Evolutionary conservation across 2,329 filamentous ascomycete genomes (phyloP).

Genomic region (Colletotrichum kahawae): DNA sequence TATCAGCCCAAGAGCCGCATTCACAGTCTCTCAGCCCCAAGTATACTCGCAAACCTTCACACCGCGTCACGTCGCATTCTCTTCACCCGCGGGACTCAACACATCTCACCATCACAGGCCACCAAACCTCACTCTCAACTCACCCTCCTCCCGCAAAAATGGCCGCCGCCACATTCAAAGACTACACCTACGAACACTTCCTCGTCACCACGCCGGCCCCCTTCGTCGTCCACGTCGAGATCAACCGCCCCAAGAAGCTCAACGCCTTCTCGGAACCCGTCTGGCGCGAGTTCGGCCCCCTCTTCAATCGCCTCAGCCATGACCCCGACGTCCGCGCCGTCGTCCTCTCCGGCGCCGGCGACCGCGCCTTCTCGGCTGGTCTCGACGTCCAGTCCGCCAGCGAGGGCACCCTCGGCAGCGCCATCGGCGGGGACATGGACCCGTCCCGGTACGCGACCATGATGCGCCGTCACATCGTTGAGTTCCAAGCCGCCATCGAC

Average conservation of each 20-base stretch:
- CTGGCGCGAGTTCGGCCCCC: slow-evolving; percentile 79
- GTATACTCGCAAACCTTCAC: neutral
- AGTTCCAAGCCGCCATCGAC: slow-evolving; percentile 81
- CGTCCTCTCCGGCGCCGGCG: slow-evolving; percentile 80
- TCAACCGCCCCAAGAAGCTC: slow-evolving; percentile 84
- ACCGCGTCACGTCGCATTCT: neutral
- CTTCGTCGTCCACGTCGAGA: slow-evolving; percentile 88
- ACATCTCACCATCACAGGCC: neutral
- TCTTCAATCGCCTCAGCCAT: slow-evolving; percentile 75
- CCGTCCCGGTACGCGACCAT: slow-evolving; percentile 66
- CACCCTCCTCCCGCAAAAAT: neutral
- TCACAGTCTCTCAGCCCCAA: neutral
- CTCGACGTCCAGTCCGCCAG: slow-evolving; percentile 78
- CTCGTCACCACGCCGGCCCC: slow-evolving; percentile 73
- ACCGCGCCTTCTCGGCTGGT: slow-evolving; percentile 84
- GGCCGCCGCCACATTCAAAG: slow-evolving; percentile 17
- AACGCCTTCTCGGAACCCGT: slow-evolving; percentile 87
- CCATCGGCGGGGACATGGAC: slow-evolving; percentile 48
- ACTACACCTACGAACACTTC: slow-evolving; percentile 68
- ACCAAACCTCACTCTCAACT: neutral
- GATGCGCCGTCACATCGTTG: slow-evolving; percentile 71
- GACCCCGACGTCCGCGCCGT: slow-evolving; percentile 78
- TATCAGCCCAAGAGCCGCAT: neutral
- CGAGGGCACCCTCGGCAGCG: slow-evolving; percentile 47
- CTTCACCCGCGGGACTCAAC: neutral